A percentile compares a stretch with the other conserved stretches of the same genome.
Conservation (phyloP, 2,329 filamentous ascomycete genomes). For the Xylariaceae sp. region DNA sequence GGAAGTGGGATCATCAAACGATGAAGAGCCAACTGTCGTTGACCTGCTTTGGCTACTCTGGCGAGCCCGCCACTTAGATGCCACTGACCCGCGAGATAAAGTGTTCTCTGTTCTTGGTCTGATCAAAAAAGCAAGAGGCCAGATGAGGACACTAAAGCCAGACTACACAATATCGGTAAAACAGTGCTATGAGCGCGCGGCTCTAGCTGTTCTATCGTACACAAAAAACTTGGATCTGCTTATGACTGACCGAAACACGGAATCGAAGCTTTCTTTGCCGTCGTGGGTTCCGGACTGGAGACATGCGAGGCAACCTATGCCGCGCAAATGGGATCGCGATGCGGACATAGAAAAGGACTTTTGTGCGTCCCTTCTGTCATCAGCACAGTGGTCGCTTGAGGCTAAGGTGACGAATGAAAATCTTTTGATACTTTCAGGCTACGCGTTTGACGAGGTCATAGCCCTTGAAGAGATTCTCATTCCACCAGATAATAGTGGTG, state of each 20-base stretch:
- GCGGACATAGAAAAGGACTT: neutral
- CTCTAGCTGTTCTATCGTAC: constrained; percentile 3
- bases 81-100: constrained; percentile 6
- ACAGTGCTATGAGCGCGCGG: constrained; percentile 4
- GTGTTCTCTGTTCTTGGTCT: constrained; percentile 5
- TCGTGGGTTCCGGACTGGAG: constrained; percentile 6
- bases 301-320: neutral
- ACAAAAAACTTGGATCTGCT: constrained; percentile 5
- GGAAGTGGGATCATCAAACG: no score
- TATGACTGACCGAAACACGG: neutral
- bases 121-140: neutral
- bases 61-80: neutral
- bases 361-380: neutral
- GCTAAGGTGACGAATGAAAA: neutral
- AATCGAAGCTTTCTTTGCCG: neutral
- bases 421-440: constrained; percentile 2
- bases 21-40: no score
- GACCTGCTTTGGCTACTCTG: neutral
- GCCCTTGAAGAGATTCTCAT: constrained; percentile 1
- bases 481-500: neutral
- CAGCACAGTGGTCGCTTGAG: neutral
- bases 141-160: neutral
- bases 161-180: constrained; percentile 5
- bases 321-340: neutral
- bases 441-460: constrained; percentile 1